A percentile compares a stretch with the other conserved stretches of the same genome.
These are phyloP conservation scores for Capsaspora owczarzaki DNA, from an alignment of 78 protist genomes.

Conservation along the genomic window DNA sequence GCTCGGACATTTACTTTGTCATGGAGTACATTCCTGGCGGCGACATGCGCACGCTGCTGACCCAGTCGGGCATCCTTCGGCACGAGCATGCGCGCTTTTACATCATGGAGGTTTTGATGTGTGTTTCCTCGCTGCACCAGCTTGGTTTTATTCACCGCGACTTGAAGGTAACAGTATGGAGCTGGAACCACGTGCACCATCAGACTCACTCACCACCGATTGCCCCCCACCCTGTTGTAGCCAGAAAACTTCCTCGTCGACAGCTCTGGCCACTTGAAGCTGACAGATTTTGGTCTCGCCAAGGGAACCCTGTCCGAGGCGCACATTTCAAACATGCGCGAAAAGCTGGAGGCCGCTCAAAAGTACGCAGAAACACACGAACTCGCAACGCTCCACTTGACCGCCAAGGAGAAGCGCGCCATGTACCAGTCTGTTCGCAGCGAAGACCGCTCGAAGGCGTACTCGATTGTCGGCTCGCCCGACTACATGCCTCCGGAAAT, in stretches of 20 bases:
- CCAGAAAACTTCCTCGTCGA: neutral
- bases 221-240: conserved; percentile 84
- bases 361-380: neutral
- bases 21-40: conserved; percentile 44
- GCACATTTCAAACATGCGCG: neutral
- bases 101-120: conserved; percentile 70
- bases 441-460: conserved; percentile 10
- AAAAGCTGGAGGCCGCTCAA: neutral
- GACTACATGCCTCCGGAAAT: conserved; percentile 25
- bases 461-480: conserved; percentile 1
- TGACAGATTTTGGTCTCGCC: conserved; percentile 57
- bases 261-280: conserved; percentile 30
- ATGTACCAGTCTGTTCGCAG: neutral
- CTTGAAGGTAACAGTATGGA: conserved; percentile 31
- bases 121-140: conserved; percentile 63
- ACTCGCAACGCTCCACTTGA: neutral
- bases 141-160: conserved; percentile 77
- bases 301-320: conserved; percentile 37
- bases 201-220: conserved; percentile 70
- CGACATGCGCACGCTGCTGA: conserved; percentile 29
- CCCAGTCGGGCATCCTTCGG: neutral
- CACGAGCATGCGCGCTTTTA: conserved; percentile 67
- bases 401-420: neutral
- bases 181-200: conserved; percentile 74
- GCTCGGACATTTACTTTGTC: conserved; percentile 12